Evolutionary conservation across 768 basidiomycete species (phyloP), one percentile per base, ranked within the genome.

Genomic region (Lactarius hengduanensis): DNA sequence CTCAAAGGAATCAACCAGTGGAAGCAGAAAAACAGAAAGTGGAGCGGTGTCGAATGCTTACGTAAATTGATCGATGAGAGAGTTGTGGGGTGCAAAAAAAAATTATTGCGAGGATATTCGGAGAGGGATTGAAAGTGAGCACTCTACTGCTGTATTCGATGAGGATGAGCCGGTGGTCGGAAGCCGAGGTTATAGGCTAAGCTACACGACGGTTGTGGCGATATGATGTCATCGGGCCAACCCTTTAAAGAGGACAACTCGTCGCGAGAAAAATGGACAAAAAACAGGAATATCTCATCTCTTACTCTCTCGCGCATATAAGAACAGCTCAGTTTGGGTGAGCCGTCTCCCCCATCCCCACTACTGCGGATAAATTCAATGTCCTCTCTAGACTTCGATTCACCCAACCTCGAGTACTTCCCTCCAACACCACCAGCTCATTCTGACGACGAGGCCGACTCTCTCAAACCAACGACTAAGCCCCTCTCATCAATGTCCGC

Each of bases 361-460:
- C 32, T 41, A 4, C 15, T 50, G 16, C 34, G 30, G 20, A 41
- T 56, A 58, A 59, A 43, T 16, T 45, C 18, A 58, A 70, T 70
- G 70, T 47, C 70, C 6, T 63, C 68, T 47, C 59, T 56, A 68
- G 69, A 65, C 38, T 57, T 69, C 36, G 65, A 71, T 40, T 66
- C 68, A 61, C 59, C 70, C 56, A 55, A 64, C 58, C 68, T 71
- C 63, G 72, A 73, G 57, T 78, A 78, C 72, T 78, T 78, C 64
- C 77, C 80, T 56, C 77, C 72, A 11, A 76, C 78, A 0, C 76
- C 76, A 0, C 76, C 76, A 8, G 69, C 74, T 32, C 50, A 66
- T 8, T 73, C 73, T 15, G 72, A 74, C 71, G 71, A 64, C 64
- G 61, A 65, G 53, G 28, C 15, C 28, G 69, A 64, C 32, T 34